Conservation (phyloP, 129 eudicot species). For the Calendula officinalis region DNA sequence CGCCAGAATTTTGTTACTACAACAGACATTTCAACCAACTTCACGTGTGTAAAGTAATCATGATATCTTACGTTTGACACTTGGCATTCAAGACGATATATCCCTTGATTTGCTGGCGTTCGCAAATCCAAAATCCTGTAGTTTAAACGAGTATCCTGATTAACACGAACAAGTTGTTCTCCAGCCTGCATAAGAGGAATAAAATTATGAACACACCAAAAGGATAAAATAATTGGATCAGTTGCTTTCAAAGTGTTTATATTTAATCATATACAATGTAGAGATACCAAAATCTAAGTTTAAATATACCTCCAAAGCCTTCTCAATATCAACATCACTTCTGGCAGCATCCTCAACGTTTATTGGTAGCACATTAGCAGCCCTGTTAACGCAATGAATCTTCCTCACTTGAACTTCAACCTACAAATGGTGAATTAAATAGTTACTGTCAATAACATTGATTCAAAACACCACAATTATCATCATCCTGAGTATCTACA, state of each 20-base stretch:
- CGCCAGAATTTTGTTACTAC: no score
- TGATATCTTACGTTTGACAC: constrained; percentile 46
- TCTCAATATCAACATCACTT: constrained; percentile 71
- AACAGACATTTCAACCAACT: no score
- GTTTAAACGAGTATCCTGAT: constrained; percentile 80
- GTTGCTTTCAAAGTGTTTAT: no score
- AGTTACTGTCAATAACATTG: no score
- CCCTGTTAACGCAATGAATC: constrained; percentile 49
- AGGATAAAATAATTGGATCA: no score
- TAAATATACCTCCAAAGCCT: constrained; percentile 49
- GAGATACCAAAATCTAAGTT: not conserved
- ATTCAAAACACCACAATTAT: no score
- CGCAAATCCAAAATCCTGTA: constrained; percentile 65
- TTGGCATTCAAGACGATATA: constrained; percentile 52
- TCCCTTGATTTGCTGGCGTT: constrained; percentile 80
- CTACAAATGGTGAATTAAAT: constrained; percentile 4
- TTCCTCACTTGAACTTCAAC: constrained; percentile 64
- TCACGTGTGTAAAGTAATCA: no score
- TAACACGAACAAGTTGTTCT: constrained; percentile 70
- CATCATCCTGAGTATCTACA: no score
- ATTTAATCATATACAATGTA: not conserved
- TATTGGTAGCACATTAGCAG: constrained; percentile 58
- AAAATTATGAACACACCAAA: no score
- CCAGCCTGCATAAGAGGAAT: constrained; percentile 48
- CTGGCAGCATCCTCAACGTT: constrained; percentile 75